Conservation (phyloP, 176 grass and related monocot genomes). For the Oryza coarctata region DNA sequence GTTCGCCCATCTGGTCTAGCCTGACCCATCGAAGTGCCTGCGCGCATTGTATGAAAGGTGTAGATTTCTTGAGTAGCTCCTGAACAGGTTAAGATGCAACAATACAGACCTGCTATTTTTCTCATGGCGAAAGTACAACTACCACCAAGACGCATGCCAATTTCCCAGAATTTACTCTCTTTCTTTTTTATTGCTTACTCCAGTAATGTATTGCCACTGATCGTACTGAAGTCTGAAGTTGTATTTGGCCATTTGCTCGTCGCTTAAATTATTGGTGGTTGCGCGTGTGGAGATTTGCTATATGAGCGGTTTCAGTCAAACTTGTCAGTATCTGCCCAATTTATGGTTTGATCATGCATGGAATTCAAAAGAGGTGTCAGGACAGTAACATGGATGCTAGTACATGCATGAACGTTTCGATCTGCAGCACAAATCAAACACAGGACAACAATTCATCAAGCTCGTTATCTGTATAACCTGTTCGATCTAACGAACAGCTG, state of each 20-base stretch:
- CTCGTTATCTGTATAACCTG: neutral
- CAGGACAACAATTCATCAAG: neutral
- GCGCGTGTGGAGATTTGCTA: constrained; percentile 8
- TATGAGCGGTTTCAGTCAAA: constrained; percentile 17
- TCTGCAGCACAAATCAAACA: neutral
- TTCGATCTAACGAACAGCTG: neutral
- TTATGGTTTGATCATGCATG: constrained; percentile 36
- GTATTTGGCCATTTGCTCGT: constrained; percentile 11
- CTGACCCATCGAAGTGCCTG: constrained; percentile 28
- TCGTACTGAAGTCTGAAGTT: neutral
- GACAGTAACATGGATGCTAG: constrained; percentile 44
- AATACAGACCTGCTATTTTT: constrained; percentile 40
- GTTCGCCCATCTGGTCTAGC: neutral
- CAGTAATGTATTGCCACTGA: neutral
- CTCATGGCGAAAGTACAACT: constrained; percentile 5
- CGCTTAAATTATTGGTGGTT: constrained; percentile 15
- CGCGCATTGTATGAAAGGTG: constrained; percentile 24
- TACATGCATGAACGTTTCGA: neutral
- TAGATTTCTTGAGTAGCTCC: neutral
- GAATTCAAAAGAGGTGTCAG: constrained; percentile 55
- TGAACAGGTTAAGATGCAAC: constrained; percentile 52
- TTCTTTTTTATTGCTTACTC: neutral
- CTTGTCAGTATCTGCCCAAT: constrained; percentile 32
- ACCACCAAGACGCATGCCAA: neutral
- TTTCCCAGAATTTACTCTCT: constrained; percentile 14